Conservation (phyloP, 208 protist genomes). For the Trypanosoma vivax region DNA sequence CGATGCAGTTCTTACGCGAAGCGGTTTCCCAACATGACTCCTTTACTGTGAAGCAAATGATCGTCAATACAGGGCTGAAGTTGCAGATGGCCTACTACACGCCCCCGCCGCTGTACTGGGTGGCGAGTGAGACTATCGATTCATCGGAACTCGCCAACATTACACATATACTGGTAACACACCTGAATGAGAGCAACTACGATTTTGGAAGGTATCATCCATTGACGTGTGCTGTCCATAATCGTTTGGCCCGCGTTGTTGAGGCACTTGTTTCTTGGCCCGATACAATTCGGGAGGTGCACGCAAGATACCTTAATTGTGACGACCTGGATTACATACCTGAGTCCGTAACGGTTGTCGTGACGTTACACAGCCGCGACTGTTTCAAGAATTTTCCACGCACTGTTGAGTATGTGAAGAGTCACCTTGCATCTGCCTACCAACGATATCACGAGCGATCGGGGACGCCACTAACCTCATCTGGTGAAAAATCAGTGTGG, state of each 20-base stretch:
- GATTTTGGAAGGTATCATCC: slow-evolving; percentile 41
- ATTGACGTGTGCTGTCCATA: slow-evolving; percentile 50
- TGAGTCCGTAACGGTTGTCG: slow-evolving; percentile 27
- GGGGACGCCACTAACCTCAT: neutral
- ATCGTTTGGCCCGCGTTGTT: slow-evolving; percentile 25
- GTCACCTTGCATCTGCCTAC: slow-evolving; percentile 26
- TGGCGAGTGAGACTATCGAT: slow-evolving; percentile 14
- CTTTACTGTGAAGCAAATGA: slow-evolving; percentile 5
- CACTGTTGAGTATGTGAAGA: slow-evolving; percentile 17
- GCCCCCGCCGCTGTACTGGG: slow-evolving; percentile 21
- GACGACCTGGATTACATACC: slow-evolving; percentile 29
- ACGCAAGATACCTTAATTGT: slow-evolving; percentile 27
- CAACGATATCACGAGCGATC: slow-evolving; percentile 1
- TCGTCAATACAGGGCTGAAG: neutral
- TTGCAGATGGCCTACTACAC: neutral
- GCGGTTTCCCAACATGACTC: slow-evolving; percentile 14
- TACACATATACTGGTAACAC: slow-evolving; percentile 9
- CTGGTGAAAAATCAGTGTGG: slow-evolving; percentile 24
- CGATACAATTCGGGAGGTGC: slow-evolving; percentile 42
- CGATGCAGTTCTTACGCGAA: neutral
- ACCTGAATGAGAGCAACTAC: slow-evolving; percentile 22
- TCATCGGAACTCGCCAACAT: slow-evolving; percentile 16
- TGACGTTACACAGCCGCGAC: slow-evolving; percentile 16
- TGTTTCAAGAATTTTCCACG: slow-evolving; percentile 27
- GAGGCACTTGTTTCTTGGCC: slow-evolving; percentile 19